Evolutionary conservation across 768 basidiomycete genomes (phyloP).

Genomic region (Mycena indigotica): DNA sequence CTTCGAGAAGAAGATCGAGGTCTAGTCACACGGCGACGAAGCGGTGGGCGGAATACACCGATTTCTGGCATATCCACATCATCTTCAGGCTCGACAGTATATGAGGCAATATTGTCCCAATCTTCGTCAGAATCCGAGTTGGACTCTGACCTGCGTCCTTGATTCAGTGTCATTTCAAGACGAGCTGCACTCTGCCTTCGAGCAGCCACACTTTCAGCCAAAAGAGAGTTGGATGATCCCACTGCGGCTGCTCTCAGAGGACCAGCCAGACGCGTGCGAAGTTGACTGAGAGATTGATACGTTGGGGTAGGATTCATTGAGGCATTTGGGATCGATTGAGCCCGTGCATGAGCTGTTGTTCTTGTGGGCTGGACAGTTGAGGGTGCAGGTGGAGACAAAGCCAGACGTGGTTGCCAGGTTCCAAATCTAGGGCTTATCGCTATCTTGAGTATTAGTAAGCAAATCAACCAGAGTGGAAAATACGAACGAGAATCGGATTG

Average conservation of each 20-base stretch:
- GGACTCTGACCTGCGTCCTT: constrained; percentile 6
- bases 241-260: constrained; percentile 31
- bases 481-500: neutral
- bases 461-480: neutral
- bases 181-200: constrained; percentile 41
- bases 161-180: constrained; percentile 33
- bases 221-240: constrained; percentile 41
- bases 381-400: constrained; percentile 19
- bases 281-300: constrained; percentile 15
- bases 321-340: constrained; percentile 19
- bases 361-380: constrained; percentile 19
- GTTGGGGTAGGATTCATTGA: constrained; percentile 4
- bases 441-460: neutral
- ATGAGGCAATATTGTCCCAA: neutral
- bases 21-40: neutral
- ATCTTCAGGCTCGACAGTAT: neutral
- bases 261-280: constrained; percentile 18
- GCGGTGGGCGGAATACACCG: neutral
- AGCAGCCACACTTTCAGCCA: constrained; percentile 48
- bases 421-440: neutral
- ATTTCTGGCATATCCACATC: constrained; percentile 9
- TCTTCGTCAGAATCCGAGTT: constrained; percentile 16
- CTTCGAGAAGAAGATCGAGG: neutral
- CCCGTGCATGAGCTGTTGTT: constrained; percentile 19
- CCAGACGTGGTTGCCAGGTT: constrained; percentile 18